Percentiles rank a stretch among this genome's conserved stretches.
Conservation (phyloP, 805 yeast genomes). For the Lipomyces mesembrius region DNA sequence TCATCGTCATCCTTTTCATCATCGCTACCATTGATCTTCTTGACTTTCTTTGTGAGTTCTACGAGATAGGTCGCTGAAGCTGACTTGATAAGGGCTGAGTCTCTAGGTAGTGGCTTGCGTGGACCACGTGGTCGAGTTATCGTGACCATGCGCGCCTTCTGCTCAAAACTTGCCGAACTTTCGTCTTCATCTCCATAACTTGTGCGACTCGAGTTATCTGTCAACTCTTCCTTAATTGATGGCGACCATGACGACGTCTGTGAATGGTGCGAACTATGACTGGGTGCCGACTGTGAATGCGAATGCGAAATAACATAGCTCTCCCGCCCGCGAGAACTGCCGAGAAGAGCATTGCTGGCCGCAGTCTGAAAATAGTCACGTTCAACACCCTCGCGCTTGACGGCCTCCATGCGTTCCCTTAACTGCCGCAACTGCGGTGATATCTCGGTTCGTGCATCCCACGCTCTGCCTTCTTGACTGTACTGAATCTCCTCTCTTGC, state of each 20-base stretch:
- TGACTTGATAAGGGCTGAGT: slow-evolving; percentile 12
- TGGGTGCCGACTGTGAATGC: slow-evolving; percentile 3
- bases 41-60: slow-evolving; percentile 47
- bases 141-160: slow-evolving; percentile 38
- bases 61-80: slow-evolving; percentile 16
- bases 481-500: slow-evolving; percentile 48
- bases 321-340: slow-evolving; percentile 68
- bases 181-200: slow-evolving; percentile 9
- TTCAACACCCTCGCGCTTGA: slow-evolving; percentile 82
- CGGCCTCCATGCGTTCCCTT: slow-evolving; percentile 80
- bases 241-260: slow-evolving; percentile 8
- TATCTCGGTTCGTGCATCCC: slow-evolving; percentile 67
- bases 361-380: slow-evolving; percentile 58
- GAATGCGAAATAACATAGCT: slow-evolving; percentile 61
- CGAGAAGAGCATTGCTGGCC: slow-evolving; percentile 40
- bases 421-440: slow-evolving; percentile 73
- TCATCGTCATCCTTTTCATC: slow-evolving; percentile 42
- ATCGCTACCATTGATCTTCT: slow-evolving; percentile 51
- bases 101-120: slow-evolving; percentile 21
- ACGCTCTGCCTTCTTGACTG: slow-evolving; percentile 49
- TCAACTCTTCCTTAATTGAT: slow-evolving; percentile 8
- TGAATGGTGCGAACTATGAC: not conserved
- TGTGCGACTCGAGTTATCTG: slow-evolving; percentile 4
- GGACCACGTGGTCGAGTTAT: slow-evolving; percentile 23
- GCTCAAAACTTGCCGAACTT: slow-evolving; percentile 2